A percentile compares a stretch with the other conserved stretches of the same genome.
These are phyloP conservation scores for Phytophthora pseudosyringae DNA, from an alignment of 352 stramenopile genomes.

Conservation along the genomic window DNA sequence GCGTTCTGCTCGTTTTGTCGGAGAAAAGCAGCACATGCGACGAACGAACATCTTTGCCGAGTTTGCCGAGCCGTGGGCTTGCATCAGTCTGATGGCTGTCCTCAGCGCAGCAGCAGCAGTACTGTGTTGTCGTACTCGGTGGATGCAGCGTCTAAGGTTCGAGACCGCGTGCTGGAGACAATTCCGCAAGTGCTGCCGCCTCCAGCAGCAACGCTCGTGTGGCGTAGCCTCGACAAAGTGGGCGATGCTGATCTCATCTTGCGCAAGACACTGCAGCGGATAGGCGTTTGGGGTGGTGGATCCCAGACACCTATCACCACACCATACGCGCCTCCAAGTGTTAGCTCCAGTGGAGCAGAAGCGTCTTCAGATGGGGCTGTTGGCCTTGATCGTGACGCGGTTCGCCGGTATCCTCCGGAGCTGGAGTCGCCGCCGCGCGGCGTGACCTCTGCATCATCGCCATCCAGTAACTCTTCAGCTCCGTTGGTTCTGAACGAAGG, in stretches of 20 bases:
- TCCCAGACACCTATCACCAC: constrained; percentile 87
- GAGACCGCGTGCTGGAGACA: constrained; percentile 61
- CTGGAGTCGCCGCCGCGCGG: constrained; percentile 18
- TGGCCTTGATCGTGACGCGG: constrained; percentile 5
- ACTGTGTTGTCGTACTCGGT: constrained; percentile 72
- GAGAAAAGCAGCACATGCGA: constrained; percentile 61
- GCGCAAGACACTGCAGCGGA: constrained; percentile 66
- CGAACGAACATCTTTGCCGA: constrained; percentile 66
- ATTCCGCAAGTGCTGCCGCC: constrained; percentile 60
- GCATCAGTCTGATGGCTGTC: constrained; percentile 70
- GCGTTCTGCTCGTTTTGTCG: constrained; percentile 67
- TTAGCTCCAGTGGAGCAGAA: constrained; percentile 6
- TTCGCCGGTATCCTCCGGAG: constrained; percentile 16
- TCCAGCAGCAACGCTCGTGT: constrained; percentile 55
- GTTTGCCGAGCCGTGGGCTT: constrained; percentile 57
- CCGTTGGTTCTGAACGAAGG: constrained; percentile 27
- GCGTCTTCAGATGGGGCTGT: constrained; percentile 3
- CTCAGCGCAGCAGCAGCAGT: constrained; percentile 39
- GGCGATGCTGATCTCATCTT: constrained; percentile 78
- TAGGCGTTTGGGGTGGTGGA: constrained; percentile 82
- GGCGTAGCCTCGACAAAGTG: constrained; percentile 75
- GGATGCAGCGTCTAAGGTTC: constrained; percentile 70
- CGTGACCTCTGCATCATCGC: constrained; percentile 11
- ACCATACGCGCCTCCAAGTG: constrained; percentile 52
- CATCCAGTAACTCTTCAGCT: constrained; percentile 24